These are phyloP conservation scores for Ogataea trehalophila DNA, from an alignment of 805 yeast genomes.

Conservation along the genomic window DNA sequence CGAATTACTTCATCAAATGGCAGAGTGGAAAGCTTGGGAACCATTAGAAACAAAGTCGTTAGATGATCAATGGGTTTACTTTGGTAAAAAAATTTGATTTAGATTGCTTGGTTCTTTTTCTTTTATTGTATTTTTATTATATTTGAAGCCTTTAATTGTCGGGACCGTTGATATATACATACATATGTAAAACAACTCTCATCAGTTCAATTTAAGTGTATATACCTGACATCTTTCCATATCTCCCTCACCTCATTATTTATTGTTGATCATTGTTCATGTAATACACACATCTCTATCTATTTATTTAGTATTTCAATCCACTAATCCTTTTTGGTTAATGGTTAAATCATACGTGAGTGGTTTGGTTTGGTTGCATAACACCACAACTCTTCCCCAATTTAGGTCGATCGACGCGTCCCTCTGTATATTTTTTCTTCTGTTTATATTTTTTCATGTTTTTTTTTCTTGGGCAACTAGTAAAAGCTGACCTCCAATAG, in stretches of 20 bases:
- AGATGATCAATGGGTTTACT: conserved; percentile 80
- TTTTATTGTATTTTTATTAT: neutral
- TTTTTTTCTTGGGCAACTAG: too few relatives aligned
- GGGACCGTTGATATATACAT: neutral
- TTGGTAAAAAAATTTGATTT: conserved; percentile 52
- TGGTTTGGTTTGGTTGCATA: too few relatives aligned
- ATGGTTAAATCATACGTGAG: neutral
- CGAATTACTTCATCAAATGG: conserved; percentile 60
- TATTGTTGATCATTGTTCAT: neutral
- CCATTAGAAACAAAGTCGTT: conserved; percentile 74
- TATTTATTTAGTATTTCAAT: neutral
- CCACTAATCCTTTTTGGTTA: neutral
- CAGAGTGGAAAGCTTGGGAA: conserved; percentile 72
- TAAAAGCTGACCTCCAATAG: too few relatives aligned
- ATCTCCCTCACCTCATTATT: neutral
- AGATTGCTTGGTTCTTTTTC: neutral
- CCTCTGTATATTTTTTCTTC: too few relatives aligned
- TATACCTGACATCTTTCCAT: too few relatives aligned
- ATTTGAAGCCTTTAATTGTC: neutral
- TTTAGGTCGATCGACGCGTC: too few relatives aligned
- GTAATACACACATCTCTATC: neutral
- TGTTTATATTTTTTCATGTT: too few relatives aligned
- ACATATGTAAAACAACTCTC: too few relatives aligned
- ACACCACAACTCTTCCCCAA: neutral
- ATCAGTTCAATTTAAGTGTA: too few relatives aligned